phyloP scores from a whole-genome alignment of 768 basidiomycete species.

The Neoboletus brunneissimus region DNA sequence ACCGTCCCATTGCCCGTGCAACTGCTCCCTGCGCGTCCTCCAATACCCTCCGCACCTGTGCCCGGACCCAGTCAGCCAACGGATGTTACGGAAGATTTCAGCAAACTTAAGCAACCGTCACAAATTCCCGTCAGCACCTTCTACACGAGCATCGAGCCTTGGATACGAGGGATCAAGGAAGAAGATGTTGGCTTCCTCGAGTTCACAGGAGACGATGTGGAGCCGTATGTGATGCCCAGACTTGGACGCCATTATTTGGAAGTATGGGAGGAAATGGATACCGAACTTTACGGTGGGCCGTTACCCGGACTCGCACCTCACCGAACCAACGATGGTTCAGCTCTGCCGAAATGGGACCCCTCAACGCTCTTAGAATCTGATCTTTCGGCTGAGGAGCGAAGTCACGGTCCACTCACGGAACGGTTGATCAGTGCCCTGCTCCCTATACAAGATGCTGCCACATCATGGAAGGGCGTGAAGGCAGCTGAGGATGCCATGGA shows the following conservation, averaged over 20 bases:
- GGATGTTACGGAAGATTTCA: conserved; percentile 88
- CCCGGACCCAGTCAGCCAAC: conserved; percentile 82
- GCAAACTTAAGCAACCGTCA: conserved; percentile 72
- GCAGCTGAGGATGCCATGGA: conserved; percentile 85
- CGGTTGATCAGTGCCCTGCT: conserved; percentile 73
- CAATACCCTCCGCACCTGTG: conserved; percentile 58
- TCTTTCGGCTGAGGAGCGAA: conserved; percentile 68
- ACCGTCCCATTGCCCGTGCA: conserved; percentile 46
- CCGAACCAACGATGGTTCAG: conserved; percentile 30
- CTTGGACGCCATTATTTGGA: conserved; percentile 85
- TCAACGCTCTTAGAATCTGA: conserved; percentile 74
- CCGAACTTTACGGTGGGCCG: conserved; percentile 43
- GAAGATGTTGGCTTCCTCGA: conserved; percentile 95
- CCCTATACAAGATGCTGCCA: conserved; percentile 58
- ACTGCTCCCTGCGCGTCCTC: conserved; percentile 60
- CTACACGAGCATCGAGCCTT: conserved; percentile 86
- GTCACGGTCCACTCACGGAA: conserved; percentile 87
- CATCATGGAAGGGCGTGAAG: conserved; percentile 73
- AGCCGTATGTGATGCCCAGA: conserved; percentile 82
- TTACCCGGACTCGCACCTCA: conserved; percentile 41
- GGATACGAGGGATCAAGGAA: conserved; percentile 84
- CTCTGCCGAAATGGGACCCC: conserved; percentile 77
- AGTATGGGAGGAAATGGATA: conserved; percentile 92
- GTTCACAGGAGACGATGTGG: conserved; percentile 86
- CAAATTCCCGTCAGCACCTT: conserved; percentile 75